A percentile compares a stretch with the other conserved stretches of the same genome.
Evolutionary conservation across 768 basidiomycete genomes (phyloP).

Genomic region (Boletus edulis): DNA sequence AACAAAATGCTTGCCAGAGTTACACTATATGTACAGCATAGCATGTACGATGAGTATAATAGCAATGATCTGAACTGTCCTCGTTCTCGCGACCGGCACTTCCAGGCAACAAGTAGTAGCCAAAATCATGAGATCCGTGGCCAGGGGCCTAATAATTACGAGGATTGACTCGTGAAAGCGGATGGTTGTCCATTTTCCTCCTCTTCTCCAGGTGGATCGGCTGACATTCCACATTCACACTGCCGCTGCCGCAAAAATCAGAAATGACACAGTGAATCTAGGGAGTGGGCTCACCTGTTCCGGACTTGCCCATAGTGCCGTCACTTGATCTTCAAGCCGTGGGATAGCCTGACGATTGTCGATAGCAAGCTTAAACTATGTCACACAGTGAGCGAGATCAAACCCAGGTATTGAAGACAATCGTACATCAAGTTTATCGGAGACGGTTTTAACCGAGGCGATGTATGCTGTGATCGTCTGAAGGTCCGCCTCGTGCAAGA

Average conservation of each 20-base stretch:
- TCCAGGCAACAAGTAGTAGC: neutral
- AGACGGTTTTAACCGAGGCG: conserved; percentile 7
- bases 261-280: neutral
- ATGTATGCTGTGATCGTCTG: conserved; percentile 5
- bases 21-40: no score
- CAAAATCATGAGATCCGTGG: neutral
- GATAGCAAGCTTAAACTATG: conserved; percentile 12
- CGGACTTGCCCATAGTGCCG: neutral
- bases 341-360: conserved; percentile 7
- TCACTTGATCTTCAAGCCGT: conserved; percentile 10
- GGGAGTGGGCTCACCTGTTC: neutral
- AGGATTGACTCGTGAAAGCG: neutral
- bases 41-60: neutral
- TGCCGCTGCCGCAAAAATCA: conserved; percentile 5
- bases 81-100: neutral
- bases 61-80: no score
- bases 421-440: conserved; percentile 7
- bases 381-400: neutral
- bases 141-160: neutral
- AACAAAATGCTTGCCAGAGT: no score
- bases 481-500: conserved; percentile 10
- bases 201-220: neutral
- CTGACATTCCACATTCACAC: conserved; percentile 2
- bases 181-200: neutral
- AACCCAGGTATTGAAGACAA: neutral